Evolutionary conservation across 2,329 filamentous ascomycete genomes (phyloP).

Genomic region (Diatrype stigma): DNA sequence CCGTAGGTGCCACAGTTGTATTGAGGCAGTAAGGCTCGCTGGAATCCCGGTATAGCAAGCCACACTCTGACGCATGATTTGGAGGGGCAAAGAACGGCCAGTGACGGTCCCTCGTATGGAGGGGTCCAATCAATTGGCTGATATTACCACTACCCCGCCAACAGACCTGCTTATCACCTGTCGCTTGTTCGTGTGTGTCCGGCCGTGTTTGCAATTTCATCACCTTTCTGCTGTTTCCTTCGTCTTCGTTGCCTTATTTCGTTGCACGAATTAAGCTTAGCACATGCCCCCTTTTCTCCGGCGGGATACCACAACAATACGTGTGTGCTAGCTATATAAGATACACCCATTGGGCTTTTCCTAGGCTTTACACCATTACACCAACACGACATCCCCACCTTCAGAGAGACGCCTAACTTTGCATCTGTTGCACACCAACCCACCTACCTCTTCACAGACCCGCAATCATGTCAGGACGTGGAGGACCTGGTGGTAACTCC

Average conservation of each 20-base stretch:
- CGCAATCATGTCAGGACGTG: slow-evolving; percentile 38
- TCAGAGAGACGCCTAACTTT: slow-evolving; percentile 1
- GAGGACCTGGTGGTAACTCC: slow-evolving; percentile 44
- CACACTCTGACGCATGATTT: not conserved
- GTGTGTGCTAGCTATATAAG: too few relatives aligned
- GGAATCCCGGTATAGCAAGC: not conserved
- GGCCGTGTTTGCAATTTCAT: not conserved
- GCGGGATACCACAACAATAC: too few relatives aligned
- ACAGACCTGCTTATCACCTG: not conserved
- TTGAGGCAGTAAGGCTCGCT: too few relatives aligned
- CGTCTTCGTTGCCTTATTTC: too few relatives aligned
- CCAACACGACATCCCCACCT: too few relatives aligned
- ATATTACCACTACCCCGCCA: not conserved
- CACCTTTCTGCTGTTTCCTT: too few relatives aligned
- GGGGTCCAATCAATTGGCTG: not conserved
- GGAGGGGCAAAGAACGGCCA: not conserved
- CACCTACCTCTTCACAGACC: not conserved
- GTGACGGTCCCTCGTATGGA: not conserved
- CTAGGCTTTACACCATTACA: too few relatives aligned
- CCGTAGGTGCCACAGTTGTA: too few relatives aligned
- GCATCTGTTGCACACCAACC: not conserved
- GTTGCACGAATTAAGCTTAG: not conserved
- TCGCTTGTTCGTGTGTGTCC: not conserved
- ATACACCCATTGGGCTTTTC: too few relatives aligned
- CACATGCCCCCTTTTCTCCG: slow-evolving; percentile 5